phyloP scores from a whole-genome alignment of 192 early-diverging fungal species.

The Coemansia sp. region DNA sequence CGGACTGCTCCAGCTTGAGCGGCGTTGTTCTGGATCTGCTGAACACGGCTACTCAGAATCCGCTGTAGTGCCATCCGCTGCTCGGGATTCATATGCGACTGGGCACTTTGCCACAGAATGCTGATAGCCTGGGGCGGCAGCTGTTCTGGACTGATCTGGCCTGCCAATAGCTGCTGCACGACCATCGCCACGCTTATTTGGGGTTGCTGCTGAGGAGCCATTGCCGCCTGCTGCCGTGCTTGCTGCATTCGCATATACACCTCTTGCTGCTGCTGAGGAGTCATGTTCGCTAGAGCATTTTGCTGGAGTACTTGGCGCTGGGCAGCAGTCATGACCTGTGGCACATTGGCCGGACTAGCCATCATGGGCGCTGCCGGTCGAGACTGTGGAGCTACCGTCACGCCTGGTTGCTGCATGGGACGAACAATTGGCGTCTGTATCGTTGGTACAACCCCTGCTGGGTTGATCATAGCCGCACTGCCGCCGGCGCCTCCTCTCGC shows the following conservation, averaged over 20 bases:
- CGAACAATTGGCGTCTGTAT: constrained; percentile 8
- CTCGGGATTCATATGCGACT: constrained; percentile 30
- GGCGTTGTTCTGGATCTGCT: constrained; percentile 19
- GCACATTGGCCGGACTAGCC: constrained; percentile 25
- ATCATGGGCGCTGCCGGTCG: constrained; percentile 20
- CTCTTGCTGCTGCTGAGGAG: constrained; percentile 39
- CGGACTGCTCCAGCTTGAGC: constrained; percentile 19
- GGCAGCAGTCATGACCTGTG: constrained; percentile 21
- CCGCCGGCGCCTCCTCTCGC: background rate
- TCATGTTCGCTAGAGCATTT: constrained; percentile 23
- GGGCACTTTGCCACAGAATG: constrained; percentile 31
- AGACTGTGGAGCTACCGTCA: background rate
- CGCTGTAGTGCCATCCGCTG: constrained; percentile 30
- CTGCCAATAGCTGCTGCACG: constrained; percentile 41
- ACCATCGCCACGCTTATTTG: constrained; percentile 32
- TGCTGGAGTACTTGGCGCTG: constrained; percentile 27
- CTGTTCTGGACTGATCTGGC: constrained; percentile 23
- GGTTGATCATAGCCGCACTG: background rate
- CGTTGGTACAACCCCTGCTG: background rate
- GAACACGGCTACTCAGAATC: constrained; percentile 24
- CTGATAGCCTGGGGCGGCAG: constrained; percentile 35
- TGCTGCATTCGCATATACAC: constrained; percentile 19
- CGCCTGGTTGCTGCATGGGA: background rate
- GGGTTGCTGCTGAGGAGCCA: constrained; percentile 16
- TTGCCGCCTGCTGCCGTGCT: constrained; percentile 30